Base-by-base conservation (phyloP, 208 protist species). In the Herpetomonas samuelpessoai region DNA sequence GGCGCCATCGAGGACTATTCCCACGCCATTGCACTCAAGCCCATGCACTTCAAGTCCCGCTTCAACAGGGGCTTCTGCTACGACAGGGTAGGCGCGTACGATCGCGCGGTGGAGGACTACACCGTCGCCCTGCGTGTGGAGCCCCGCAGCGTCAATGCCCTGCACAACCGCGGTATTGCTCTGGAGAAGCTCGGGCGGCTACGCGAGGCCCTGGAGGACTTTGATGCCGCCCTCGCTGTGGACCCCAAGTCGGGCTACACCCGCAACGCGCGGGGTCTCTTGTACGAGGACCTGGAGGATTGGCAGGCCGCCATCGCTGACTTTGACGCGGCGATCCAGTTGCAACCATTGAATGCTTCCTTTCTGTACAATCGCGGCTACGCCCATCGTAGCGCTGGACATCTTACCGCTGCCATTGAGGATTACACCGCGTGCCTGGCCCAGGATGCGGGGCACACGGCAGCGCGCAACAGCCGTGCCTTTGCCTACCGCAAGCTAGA, bases 231-330 rank as follows among this genome's bases (percentile, higher is more conserved):
- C 7, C 68, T 95, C 35, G 27, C 75, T 3, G 47, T 97, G 3
- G 78, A 95, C 38, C 78, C 79, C 0, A 41, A 55, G 14, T 96
- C 94, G 58, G 83, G 89, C 4, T 93, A 92, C 57, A 90, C 89
- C 30, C 84, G 83, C 67, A 93, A 97, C 75, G 97, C 96, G 58
- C 60, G 94, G 1, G 95, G 92, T 39, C 93, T 95, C 65, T 83
- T 73, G 45, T 78, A 87, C 58, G 86, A 95, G 51, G 74, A 83
- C 56, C 76, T 72, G n/a, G 71, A 77, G 31, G 65, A 70, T 28
- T 44, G 71, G n/a, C 61, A 79, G 46, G 54, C 65, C 19, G 92
- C 89, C 18, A 72, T 94, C 30, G 59, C 50, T 3, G 67, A 75
- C 55, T 97, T 92, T 54, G 73, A 72, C 16, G 73, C 53, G 31